These are phyloP conservation scores for Sechiopsis laciniata DNA, from an alignment of 306 rosid genomes.

Conservation along the genomic window DNA sequence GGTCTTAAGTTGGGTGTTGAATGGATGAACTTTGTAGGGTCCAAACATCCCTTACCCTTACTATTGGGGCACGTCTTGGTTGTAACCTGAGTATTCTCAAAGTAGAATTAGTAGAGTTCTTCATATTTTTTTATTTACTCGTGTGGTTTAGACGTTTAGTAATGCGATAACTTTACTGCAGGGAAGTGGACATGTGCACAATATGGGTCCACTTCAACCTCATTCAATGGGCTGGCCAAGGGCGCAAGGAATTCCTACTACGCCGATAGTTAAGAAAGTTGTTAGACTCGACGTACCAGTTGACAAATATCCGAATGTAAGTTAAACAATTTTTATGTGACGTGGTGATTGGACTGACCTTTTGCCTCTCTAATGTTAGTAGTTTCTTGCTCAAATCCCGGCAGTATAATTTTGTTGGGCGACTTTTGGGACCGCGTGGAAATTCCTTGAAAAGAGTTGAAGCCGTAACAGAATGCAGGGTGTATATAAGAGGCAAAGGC, in stretches of 20 bases:
- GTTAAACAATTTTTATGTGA: slow-evolving; percentile 23
- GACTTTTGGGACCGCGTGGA: slow-evolving; percentile 90
- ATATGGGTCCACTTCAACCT: slow-evolving; percentile 53
- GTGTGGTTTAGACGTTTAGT: not conserved
- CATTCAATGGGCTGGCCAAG: slow-evolving; percentile 55
- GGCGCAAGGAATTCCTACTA: slow-evolving; percentile 61
- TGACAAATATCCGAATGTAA: slow-evolving; percentile 81
- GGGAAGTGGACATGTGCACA: slow-evolving; percentile 58
- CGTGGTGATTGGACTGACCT: slow-evolving; percentile 16
- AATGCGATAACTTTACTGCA: slow-evolving; percentile 28
- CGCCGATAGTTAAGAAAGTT: slow-evolving; percentile 70
- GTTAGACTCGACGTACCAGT: slow-evolving; percentile 82
- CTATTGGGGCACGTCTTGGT: not conserved
- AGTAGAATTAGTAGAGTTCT: slow-evolving; percentile 14
- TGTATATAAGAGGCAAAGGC: slow-evolving; percentile 84
- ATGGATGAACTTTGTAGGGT: too few relatives aligned
- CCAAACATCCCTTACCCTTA: not conserved
- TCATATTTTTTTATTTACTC: slow-evolving; percentile 18
- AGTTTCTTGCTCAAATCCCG: slow-evolving; percentile 34
- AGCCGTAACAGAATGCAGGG: slow-evolving; percentile 86
- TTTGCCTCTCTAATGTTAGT: slow-evolving; percentile 24
- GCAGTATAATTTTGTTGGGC: slow-evolving; percentile 95
- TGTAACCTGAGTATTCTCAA: slow-evolving; percentile 14
- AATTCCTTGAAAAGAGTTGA: slow-evolving; percentile 92
- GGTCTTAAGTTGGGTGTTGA: too few relatives aligned